A percentile compares a stretch with the other conserved stretches of the same genome.
Evolutionary conservation across 345 rosid species (phyloP).

Genomic region (Hibiscus syriacus): DNA sequence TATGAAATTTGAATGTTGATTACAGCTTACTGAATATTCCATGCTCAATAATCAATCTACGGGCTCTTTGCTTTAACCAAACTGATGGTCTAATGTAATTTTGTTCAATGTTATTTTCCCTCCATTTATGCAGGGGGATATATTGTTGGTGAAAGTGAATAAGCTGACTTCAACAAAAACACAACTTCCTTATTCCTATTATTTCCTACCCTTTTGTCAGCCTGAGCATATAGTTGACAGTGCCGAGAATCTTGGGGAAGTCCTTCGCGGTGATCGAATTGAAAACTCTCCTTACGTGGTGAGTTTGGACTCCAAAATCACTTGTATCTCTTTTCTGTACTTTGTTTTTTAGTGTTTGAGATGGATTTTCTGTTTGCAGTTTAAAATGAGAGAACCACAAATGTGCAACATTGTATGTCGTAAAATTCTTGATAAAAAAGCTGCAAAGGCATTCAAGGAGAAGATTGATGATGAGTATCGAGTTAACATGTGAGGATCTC

Average conservation of each 20-base stretch:
- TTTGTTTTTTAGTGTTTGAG: neutral
- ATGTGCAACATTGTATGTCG: constrained; percentile 11
- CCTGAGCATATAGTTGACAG: too few species aligned
- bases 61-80: neutral
- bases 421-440: constrained; percentile 18
- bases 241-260: too few species aligned
- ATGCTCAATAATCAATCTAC: neutral
- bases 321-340: neutral
- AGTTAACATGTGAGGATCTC: constrained; percentile 33
- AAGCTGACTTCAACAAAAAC: constrained; percentile 81
- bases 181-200: too few species aligned
- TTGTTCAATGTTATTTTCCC: neutral
- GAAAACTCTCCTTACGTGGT: constrained; percentile 12
- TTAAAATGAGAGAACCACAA: constrained; percentile 14
- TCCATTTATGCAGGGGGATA: constrained; percentile 48
- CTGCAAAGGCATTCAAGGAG: constrained; percentile 63
- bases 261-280: too few species aligned
- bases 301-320: neutral
- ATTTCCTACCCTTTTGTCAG: too few species aligned
- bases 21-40: too few species aligned
- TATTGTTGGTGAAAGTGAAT: constrained; percentile 81
- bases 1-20: too few species aligned
- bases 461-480: constrained; percentile 82
- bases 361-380: neutral
- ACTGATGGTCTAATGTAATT: neutral